Percentiles rank a stretch among this genome's conserved stretches.
phyloP scores from a whole-genome alignment of 805 yeast genomes.

The Lachancea dasiensis region DNA sequence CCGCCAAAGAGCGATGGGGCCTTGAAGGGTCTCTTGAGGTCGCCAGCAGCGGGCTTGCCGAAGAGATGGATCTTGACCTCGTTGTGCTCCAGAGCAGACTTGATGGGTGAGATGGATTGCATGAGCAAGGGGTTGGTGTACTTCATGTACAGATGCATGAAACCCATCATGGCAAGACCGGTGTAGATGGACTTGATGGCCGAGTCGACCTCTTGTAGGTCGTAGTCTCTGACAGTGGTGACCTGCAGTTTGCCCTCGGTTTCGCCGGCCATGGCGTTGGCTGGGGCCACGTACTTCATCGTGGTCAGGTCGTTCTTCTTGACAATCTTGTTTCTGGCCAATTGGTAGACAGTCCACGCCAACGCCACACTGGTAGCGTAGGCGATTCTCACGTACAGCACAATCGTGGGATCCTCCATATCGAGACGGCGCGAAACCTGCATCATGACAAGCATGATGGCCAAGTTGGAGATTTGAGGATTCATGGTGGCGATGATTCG shows the following conservation, averaged over 20 bases:
- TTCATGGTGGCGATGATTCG: constrained; percentile 46
- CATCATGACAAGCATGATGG: constrained; percentile 93
- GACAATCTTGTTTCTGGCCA: constrained; percentile 53
- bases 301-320: constrained; percentile 87
- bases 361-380: constrained; percentile 62
- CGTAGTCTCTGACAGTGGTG: constrained; percentile 93
- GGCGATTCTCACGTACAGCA: constrained; percentile 68
- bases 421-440: constrained; percentile 85
- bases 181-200: constrained; percentile 81
- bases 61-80: constrained; percentile 86
- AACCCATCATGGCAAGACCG: constrained; percentile 92
- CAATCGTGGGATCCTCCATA: constrained; percentile 73
- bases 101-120: constrained; percentile 88
- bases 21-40: constrained; percentile 94
- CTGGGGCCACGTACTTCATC: constrained; percentile 82
- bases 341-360: constrained; percentile 61
- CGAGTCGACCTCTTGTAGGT: constrained; percentile 74
- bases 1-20: constrained; percentile 73
- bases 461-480: constrained; percentile 81
- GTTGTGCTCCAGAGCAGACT: constrained; percentile 84
- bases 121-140: constrained; percentile 94
- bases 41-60: constrained; percentile 78
- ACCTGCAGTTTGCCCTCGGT: constrained; percentile 64
- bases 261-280: constrained; percentile 72
- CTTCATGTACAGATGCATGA: constrained; percentile 97